phyloP scores from a whole-genome alignment of 2,329 filamentous ascomycete species.

The Bipolaris oryzae region DNA sequence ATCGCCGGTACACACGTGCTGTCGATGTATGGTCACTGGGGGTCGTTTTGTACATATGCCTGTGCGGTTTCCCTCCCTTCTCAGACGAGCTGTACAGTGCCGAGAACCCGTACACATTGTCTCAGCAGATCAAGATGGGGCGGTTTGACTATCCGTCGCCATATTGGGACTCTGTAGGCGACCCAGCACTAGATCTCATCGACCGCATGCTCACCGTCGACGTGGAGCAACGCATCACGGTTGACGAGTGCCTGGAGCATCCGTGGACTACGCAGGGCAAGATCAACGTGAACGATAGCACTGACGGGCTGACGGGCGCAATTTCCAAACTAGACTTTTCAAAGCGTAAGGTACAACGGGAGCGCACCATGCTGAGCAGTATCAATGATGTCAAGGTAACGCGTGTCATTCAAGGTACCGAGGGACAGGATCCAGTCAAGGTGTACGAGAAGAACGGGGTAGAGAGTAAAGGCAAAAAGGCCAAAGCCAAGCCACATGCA shows the following conservation, averaged over 20 bases:
- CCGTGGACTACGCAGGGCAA: conserved; percentile 76
- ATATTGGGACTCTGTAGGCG: conserved; percentile 90
- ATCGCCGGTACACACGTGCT: conserved; percentile 89
- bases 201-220: conserved; percentile 94
- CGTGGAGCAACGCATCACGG: conserved; percentile 78
- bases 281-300: conserved; percentile 76
- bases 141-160: conserved; percentile 94
- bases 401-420: conserved; percentile 62
- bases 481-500: conserved; percentile 13
- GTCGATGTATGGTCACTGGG: conserved; percentile 97
- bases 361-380: conserved; percentile 82
- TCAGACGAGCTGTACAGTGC: conserved; percentile 85
- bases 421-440: conserved; percentile 54
- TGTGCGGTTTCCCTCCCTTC: conserved; percentile 96
- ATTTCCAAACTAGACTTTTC: conserved; percentile 82
- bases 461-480: conserved; percentile 31
- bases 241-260: conserved; percentile 89
- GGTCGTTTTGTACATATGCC: conserved; percentile 96
- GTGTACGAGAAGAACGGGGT: conserved; percentile 49
- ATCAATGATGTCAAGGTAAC: conserved; percentile 76
- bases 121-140: conserved; percentile 87
- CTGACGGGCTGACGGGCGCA: conserved; percentile 87
- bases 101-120: conserved; percentile 84
- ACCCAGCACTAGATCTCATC: conserved; percentile 88
- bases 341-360: conserved; percentile 76